Percentiles rank a stretch among this genome's conserved stretches.
These are phyloP conservation scores for Diaporthe vaccinii DNA, from an alignment of 2,329 filamentous ascomycete genomes.

Conservation along the genomic window DNA sequence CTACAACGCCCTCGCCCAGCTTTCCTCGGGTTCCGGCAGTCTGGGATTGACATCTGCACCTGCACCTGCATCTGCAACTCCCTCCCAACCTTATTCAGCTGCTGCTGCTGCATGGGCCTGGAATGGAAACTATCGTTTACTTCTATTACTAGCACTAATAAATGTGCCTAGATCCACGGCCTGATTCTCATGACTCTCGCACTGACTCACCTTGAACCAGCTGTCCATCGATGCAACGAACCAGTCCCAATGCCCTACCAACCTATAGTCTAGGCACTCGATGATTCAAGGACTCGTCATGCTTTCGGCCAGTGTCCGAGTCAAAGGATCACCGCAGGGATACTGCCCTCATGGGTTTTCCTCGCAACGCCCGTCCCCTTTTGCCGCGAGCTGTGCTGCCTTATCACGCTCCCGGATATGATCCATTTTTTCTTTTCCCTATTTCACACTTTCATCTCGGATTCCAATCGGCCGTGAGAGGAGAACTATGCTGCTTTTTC, in stretches of 20 bases:
- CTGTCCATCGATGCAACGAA: neutral
- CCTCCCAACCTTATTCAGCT: neutral
- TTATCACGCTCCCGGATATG: slow-evolving; percentile 13
- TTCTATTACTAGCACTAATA: neutral
- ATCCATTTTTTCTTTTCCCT: neutral
- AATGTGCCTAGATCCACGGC: neutral
- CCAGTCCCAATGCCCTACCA: neutral
- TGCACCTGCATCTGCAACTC: neutral
- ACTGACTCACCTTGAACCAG: neutral
- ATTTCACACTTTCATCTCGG: slow-evolving; percentile 31
- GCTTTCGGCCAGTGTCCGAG: slow-evolving; percentile 29
- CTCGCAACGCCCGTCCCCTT: neutral
- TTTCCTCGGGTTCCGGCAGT: slow-evolving; percentile 10
- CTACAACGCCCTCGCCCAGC: neutral
- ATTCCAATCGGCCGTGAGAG: slow-evolving; percentile 29
- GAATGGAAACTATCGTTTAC: neutral
- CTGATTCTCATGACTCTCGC: neutral
- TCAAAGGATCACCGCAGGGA: slow-evolving; percentile 20
- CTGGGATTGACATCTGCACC: slow-evolving; percentile 29
- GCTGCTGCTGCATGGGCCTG: neutral
- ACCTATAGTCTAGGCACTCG: neutral
- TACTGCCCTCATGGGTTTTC: slow-evolving; percentile 2
- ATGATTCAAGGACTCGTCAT: neutral
- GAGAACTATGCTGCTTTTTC: slow-evolving; percentile 22
- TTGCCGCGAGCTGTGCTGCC: neutral